Evolutionary conservation across 2,329 filamentous ascomycete species (phyloP), one percentile per base, ranked within the genome.

Genomic region (Cladosporium sp.): DNA sequence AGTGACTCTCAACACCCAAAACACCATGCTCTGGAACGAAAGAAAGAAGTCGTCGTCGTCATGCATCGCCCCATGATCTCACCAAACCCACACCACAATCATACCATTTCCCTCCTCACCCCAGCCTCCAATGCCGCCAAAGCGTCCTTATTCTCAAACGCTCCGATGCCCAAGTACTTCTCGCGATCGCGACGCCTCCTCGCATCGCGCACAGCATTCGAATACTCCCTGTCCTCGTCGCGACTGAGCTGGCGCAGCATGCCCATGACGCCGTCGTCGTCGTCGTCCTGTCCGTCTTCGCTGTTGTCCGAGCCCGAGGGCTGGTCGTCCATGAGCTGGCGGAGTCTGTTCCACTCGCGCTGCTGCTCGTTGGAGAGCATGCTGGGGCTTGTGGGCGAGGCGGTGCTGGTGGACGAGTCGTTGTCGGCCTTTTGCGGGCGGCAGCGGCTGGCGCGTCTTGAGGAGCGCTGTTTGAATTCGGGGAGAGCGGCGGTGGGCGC

Each of bases 251-350:
- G 30, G 49, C 60, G 60, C 60, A 63, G 34, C 60, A 63, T 63
- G 16, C 60, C 60, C 32, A 63, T 56, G 25, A 63, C 60, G n/a
- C 60, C 60, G 5, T 63, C 49, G 11, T 63, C 59, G n/a, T 60
- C 58, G 16, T 61, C 36, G 25, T 48, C 36, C 21, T 46, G 34
- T 16, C 56, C 39, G 56, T 36, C 25, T 2, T 58, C 56, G 14
- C 34, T 25, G n/a, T 10, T 23, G 13, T 36, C 23, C 14, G 56
- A 36, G 34, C 21, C 21, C n/a, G 56, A 39, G 16, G 21, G 14
- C 21, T n/a, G 34, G 13, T 63, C 49, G 34, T 56, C 49, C 49
- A 63, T 32, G 32, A 43, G 34, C 23, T 56, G 13, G 34, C 60
- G 60, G 13, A 63, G 60, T 23, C 48, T 63, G 36, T 30, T 46